Percentiles rank a stretch among this genome's conserved stretches.
These are phyloP conservation scores for Acacia concinna DNA, from an alignment of 331 rosid genomes.

Conservation along the genomic window DNA sequence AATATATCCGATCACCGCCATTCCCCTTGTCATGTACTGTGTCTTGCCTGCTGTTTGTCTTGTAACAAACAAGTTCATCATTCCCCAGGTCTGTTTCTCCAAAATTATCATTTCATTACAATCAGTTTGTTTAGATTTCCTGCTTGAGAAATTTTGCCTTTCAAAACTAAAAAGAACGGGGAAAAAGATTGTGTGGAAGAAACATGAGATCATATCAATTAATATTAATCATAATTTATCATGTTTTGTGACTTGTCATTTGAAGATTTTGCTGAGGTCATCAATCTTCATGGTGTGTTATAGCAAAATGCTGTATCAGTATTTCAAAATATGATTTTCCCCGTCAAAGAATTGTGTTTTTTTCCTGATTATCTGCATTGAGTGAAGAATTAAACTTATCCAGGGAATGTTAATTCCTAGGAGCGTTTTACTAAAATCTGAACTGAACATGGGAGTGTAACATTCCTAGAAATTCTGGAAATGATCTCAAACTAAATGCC, in stretches of 20 bases:
- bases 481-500: neutral
- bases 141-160: neutral
- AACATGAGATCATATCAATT: neutral
- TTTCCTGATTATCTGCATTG: neutral
- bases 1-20: slow-evolving; percentile 86
- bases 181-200: neutral
- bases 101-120: neutral
- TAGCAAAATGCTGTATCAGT: neutral
- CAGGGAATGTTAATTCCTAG: neutral
- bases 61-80: slow-evolving; percentile 93
- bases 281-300: neutral
- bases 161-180: neutral
- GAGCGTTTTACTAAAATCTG: neutral
- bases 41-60: slow-evolving; percentile 97
- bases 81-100: slow-evolving; percentile 79
- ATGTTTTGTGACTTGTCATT: neutral
- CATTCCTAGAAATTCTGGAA: neutral
- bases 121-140: neutral
- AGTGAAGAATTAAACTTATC: neutral
- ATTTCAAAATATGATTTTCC: neutral
- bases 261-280: neutral
- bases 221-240: neutral
- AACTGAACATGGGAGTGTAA: neutral
- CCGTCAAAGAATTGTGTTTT: neutral
- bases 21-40: slow-evolving; percentile 94